These are phyloP conservation scores for Urtica urens DNA, from an alignment of 306 rosid species.

Conservation along the genomic window DNA sequence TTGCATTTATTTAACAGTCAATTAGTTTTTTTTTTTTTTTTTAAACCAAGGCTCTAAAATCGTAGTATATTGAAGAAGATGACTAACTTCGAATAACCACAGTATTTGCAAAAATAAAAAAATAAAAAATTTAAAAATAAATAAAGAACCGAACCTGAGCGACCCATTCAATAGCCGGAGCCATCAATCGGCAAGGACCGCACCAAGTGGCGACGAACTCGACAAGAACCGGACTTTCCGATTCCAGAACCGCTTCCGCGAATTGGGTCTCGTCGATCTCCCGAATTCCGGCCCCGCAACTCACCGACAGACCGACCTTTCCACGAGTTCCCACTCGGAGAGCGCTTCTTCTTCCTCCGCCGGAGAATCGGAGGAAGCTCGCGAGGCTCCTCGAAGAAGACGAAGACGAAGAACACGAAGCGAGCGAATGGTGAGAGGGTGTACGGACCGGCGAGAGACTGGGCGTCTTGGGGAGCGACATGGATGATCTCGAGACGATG, in stretches of 20 bases:
- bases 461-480: constrained; percentile 15
- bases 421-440: constrained; percentile 15
- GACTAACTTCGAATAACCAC: neutral
- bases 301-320: constrained; percentile 30
- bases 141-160: constrained; percentile 39
- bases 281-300: constrained; percentile 31
- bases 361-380: constrained; percentile 15
- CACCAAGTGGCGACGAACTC: constrained; percentile 90
- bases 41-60: too few relatives aligned
- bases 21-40: too few relatives aligned
- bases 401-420: neutral
- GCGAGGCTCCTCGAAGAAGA: constrained; percentile 2
- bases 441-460: constrained; percentile 20
- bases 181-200: constrained; percentile 78
- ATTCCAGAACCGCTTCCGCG: constrained; percentile 38
- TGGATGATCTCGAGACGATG: constrained; percentile 27
- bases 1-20: too few relatives aligned
- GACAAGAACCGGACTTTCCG: constrained; percentile 72
- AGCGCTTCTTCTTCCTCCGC: constrained; percentile 8
- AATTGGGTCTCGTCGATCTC: constrained; percentile 62
- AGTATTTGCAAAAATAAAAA: neutral
- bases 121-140: neutral
- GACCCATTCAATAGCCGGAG: constrained; percentile 55
- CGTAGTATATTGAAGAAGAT: too few relatives aligned
- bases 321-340: constrained; percentile 15